These are phyloP conservation scores for Pholiota adiposa DNA, from an alignment of 1,284 basidiomycete species.

Conservation along the genomic window DNA sequence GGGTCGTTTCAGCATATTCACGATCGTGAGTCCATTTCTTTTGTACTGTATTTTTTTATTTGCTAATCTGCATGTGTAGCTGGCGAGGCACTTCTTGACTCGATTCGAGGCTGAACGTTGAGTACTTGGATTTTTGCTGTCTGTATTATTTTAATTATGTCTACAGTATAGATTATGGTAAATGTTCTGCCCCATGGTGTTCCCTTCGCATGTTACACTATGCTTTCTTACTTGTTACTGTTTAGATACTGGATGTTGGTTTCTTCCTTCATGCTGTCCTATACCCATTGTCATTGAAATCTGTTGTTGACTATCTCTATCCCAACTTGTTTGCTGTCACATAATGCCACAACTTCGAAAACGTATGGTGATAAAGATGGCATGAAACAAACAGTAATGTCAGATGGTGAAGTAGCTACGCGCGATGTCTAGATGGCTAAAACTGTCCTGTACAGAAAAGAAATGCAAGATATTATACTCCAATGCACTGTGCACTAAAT, in stretches of 20 bases:
- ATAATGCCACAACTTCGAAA: background rate
- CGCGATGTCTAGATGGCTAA: background rate
- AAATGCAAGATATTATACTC: slow-evolving; percentile 4
- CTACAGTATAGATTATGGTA: background rate
- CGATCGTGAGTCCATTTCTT: slow-evolving; percentile 20
- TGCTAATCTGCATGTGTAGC: slow-evolving; percentile 9
- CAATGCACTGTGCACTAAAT: background rate
- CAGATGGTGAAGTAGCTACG: background rate
- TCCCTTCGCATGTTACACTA: background rate
- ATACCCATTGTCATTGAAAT: background rate
- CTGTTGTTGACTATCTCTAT: background rate
- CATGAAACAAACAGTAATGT: background rate
- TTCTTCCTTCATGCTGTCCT: background rate
- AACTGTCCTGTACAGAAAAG: background rate
- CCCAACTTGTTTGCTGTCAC: background rate
- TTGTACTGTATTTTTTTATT: background rate
- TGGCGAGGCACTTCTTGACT: slow-evolving; percentile 20
- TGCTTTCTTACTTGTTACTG: background rate
- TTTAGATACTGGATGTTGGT: background rate
- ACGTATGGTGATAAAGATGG: background rate
- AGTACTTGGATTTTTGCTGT: no score
- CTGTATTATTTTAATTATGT: no score
- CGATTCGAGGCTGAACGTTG: slow-evolving; percentile 15
- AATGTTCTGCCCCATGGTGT: background rate
- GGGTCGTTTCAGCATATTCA: slow-evolving; percentile 29